Evolutionary conservation across 176 grass and related monocot species (phyloP), one percentile per base, ranked within the genome.

Genomic region (Avena eriantha): DNA sequence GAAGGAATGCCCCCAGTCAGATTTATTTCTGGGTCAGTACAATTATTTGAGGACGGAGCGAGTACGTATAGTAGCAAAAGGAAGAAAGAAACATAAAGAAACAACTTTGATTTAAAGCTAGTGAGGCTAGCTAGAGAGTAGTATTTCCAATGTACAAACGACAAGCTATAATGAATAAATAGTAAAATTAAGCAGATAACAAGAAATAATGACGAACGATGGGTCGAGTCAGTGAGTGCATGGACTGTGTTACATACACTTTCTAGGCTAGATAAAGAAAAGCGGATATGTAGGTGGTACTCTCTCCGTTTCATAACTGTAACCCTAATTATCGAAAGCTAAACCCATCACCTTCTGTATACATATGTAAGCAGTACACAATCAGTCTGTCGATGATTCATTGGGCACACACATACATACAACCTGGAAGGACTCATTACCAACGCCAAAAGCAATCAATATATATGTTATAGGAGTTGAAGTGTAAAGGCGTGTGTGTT

Each of bases 111-210:
- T 56, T 19, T 21, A 3, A 56, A 56, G 54, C 54, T 56, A 56
- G 54, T 5, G 19, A 56, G 54, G 54, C 17, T 36, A 71, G 36
- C 39, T 72, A 47, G 58, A 61, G 22, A 43, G 19, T 33, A 50
- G 73, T 71, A 36, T 59, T 71, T 72, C 35, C 49, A 73, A 83
- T 24, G 35, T 73, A 29, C 19, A 58, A 8, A 73, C 14, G 35
- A 83, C 51, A 73, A 45, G 15, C 23, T 51, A 51, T 14, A 49
- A 47, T 73, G 12, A 5, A 48, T 48, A 8, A 15, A 72, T 72
- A 72, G 10, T 72, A 10, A 72, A 72, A 72, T 72, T 47, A 78
- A 78, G 33, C 17, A 60, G 6, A 22, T 23, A 45, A 9, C 36
- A 18, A 63, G 35, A 46, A 57, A 57, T 24, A 57, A 57, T 17